Evolutionary conservation across 2,329 filamentous ascomycete genomes (phyloP).

Genomic region (Paecilomyces sp.): DNA sequence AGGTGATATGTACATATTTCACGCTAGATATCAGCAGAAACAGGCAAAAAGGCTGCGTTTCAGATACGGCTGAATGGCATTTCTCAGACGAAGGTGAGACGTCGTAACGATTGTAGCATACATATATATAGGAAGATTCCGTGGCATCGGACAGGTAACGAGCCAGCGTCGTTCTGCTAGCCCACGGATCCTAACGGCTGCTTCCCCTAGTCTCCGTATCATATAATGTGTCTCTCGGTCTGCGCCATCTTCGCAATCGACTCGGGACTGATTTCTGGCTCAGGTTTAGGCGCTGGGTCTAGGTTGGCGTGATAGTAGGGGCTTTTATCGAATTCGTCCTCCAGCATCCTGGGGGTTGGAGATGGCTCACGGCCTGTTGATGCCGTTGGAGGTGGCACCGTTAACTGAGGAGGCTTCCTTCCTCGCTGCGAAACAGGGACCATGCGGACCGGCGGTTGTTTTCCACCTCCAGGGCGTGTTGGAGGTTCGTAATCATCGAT

Average conservation of each 20-base stretch:
- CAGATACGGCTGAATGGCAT: not conserved
- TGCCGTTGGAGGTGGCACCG: not conserved
- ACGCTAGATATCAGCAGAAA: not conserved
- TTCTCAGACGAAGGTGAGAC: not conserved
- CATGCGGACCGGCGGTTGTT: not conserved
- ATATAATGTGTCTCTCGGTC: not conserved
- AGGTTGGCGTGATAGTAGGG: not conserved
- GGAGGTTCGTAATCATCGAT: constrained; percentile 7
- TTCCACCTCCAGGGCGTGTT: not conserved
- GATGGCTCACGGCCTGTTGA: not conserved
- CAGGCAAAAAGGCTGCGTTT: not conserved
- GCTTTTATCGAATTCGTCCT: not conserved
- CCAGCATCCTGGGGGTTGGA: not conserved
- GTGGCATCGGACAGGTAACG: not conserved
- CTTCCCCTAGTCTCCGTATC: not conserved
- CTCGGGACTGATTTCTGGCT: not conserved
- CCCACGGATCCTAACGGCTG: not conserved
- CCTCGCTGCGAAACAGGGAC: not conserved
- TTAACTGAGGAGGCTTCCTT: not conserved
- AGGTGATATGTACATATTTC: not conserved
- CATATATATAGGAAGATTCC: not conserved
- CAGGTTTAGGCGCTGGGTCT: not conserved
- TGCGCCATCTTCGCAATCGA: not conserved
- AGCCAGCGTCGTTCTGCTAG: not conserved
- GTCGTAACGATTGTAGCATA: not conserved